A percentile compares a stretch with the other conserved stretches of the same genome.
Conservation (phyloP, 2,329 filamentous ascomycete genomes). For the Monilinia polystroma region DNA sequence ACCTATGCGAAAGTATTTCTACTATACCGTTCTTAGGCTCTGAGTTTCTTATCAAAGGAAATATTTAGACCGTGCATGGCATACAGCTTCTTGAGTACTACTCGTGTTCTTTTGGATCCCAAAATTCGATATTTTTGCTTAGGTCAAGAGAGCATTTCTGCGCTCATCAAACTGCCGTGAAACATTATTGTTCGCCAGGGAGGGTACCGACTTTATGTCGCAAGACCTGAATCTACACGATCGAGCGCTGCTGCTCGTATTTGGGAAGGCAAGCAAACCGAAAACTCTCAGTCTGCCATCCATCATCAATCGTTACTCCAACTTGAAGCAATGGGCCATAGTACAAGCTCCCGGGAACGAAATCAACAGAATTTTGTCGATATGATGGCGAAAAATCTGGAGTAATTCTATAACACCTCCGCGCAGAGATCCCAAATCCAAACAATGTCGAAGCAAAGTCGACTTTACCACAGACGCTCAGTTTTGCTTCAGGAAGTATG, state of each 20-base stretch:
- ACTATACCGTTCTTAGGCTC: background rate
- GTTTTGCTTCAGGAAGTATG: background rate
- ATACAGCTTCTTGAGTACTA: constrained; percentile 3
- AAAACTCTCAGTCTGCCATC: background rate
- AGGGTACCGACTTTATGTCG: background rate
- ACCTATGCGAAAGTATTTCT: background rate
- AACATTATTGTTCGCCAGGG: background rate
- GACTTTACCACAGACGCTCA: background rate
- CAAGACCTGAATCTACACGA: background rate
- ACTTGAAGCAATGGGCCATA: background rate
- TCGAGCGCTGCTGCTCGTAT: background rate
- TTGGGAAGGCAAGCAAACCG: background rate
- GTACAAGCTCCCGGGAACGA: background rate
- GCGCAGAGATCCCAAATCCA: background rate
- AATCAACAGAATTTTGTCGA: background rate
- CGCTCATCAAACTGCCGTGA: background rate
- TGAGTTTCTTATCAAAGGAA: background rate
- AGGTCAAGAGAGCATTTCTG: background rate
- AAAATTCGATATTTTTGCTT: background rate
- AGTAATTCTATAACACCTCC: background rate
- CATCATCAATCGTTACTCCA: background rate
- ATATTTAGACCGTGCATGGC: no score
- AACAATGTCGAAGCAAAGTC: background rate
- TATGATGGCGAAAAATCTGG: background rate
- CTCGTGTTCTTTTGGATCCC: background rate